Conservation (phyloP, 106 monocot species). For the Dioscorea dumetorum region DNA sequence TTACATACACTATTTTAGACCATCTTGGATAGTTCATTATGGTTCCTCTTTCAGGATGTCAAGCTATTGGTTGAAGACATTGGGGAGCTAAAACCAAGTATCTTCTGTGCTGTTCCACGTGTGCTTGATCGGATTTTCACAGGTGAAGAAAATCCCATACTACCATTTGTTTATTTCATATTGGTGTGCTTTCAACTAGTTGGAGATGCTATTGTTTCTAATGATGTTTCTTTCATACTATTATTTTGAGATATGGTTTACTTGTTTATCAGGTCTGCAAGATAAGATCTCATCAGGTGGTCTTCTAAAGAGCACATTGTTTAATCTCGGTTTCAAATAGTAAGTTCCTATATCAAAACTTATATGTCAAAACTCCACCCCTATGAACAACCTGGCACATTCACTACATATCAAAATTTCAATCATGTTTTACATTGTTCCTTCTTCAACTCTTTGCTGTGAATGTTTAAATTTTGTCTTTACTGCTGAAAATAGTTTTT, state of each 20-base stretch:
- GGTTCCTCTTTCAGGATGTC: constrained; percentile 54
- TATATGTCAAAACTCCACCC: too few species aligned
- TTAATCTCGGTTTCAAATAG: constrained; percentile 64
- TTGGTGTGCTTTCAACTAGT: not conserved
- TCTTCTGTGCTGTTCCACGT: constrained; percentile 95
- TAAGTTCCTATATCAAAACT: constrained; percentile 28
- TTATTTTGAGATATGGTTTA: not conserved
- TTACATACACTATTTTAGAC: not conserved
- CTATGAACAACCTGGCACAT: too few species aligned
- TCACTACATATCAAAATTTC: not conserved
- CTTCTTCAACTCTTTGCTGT: not conserved
- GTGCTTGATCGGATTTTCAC: constrained; percentile 86
- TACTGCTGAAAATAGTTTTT: not conserved
- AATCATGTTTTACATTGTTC: not conserved
- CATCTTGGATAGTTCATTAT: too few species aligned
- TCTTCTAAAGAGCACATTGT: constrained; percentile 59
- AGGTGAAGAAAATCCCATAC: constrained; percentile 26
- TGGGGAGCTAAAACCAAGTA: constrained; percentile 71
- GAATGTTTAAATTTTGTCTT: not conserved
- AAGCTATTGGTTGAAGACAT: constrained; percentile 84
- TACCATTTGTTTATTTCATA: not conserved
- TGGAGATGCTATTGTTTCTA: not conserved
- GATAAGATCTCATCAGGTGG: constrained; percentile 73
- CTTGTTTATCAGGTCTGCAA: constrained; percentile 53
- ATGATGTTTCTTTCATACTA: not conserved